Evolutionary conservation across 1,284 basidiomycete genomes (phyloP).

Genomic region (Tranzscheliella williamsii): DNA sequence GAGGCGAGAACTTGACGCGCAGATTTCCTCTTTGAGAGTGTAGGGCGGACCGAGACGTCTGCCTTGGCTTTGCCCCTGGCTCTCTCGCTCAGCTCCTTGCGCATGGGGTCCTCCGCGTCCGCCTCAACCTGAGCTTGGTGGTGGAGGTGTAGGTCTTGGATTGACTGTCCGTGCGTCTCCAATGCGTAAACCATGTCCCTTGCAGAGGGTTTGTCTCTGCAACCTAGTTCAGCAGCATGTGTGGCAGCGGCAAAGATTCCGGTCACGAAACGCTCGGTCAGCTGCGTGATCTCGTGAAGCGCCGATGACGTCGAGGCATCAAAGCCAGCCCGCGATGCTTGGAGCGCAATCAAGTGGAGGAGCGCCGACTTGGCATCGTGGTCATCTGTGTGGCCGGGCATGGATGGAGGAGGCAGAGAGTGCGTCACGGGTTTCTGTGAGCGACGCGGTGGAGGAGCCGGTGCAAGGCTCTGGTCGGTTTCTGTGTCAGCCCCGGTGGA

Average conservation of each 20-base stretch:
- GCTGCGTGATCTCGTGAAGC: constrained; percentile 26
- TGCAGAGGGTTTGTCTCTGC: constrained; percentile 21
- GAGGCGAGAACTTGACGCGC: constrained; percentile 5
- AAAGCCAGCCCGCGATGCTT: constrained; percentile 26
- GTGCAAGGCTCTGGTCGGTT: too few relatives aligned
- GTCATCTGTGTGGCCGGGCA: constrained; percentile 11
- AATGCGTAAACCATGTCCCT: constrained; percentile 39
- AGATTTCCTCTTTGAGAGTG: too few relatives aligned
- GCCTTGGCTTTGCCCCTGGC: constrained; percentile 7
- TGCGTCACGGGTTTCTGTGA: neutral
- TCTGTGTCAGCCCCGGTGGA: too few relatives aligned
- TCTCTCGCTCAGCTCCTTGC: constrained; percentile 1
- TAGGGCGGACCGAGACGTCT: neutral
- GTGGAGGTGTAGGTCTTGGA: constrained; percentile 29
- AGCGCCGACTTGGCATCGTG: constrained; percentile 17
- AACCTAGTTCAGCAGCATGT: constrained; percentile 25
- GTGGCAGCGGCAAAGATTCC: constrained; percentile 28
- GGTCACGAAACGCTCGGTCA: constrained; percentile 28
- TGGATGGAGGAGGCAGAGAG: neutral
- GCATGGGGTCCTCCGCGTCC: neutral
- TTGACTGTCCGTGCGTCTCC: constrained; percentile 33
- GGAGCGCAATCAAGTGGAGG: constrained; percentile 21
- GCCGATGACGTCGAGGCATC: constrained; percentile 25
- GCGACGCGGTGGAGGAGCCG: too few relatives aligned
- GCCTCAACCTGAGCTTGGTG: constrained; percentile 10